Evolutionary conservation across 306 rosid genomes (phyloP), one percentile per base, ranked within the genome.

Genomic region (Quercus dentata): DNA sequence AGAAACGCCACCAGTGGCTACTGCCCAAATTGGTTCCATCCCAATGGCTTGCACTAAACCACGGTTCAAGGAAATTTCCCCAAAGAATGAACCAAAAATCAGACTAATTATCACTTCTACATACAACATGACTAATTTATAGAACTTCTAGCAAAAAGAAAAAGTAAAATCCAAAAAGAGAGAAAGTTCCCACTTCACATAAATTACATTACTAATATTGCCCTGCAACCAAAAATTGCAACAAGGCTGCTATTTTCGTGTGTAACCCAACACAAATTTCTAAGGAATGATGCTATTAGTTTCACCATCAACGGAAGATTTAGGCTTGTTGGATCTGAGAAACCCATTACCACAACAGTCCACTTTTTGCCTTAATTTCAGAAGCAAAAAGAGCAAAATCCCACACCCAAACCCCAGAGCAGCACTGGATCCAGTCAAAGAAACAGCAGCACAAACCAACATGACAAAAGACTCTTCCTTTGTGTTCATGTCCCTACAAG

Each of bases 381-480:
- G 56, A 19, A 92, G 20, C 72, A 88, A 41, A 54, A 77, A 90
- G 23, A 92, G 84, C 11, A 88, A 69, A 86, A 90, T 92, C 31
- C 97, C 97, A 85, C 86, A 85, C 18, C 93, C 87, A 41, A 92
- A 92, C 0, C 97, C 97, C 23, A 92, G 14, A 1, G 95, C 97
- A 82, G 97, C 91, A 79, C 97, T 85, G 0, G 92, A 89, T 4
- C 97, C 95, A 1, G 95, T 89, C 58, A 89, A 71, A 35, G 97
- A 92, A 82, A 90, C 92, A 51, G 97, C 94, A 59, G 95, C 97
- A 83, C 91, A 87, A 63, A 92, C 88, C 80, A 90, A 73, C 97
- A 92, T 90, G 17, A 90, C 92, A 78, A 91, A 89, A 0, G 94
- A 85, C 51, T 93, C 97, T 80, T 88, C 80, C 63, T 91, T 93